Evolutionary conservation across 768 basidiomycete genomes (phyloP).

Genomic region (Hortiboletus flavorubellus): DNA sequence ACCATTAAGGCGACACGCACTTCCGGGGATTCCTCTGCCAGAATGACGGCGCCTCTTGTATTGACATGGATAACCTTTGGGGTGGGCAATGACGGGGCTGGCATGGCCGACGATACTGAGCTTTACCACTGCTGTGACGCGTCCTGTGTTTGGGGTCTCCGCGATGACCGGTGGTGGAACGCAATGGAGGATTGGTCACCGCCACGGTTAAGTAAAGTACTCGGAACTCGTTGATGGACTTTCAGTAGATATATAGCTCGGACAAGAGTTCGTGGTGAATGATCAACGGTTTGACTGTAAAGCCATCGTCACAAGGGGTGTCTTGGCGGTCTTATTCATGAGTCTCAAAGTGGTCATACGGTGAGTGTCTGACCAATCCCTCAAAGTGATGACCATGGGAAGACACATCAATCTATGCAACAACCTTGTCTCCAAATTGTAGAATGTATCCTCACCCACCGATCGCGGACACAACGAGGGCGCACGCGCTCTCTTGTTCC

Average conservation of each 20-base stretch:
- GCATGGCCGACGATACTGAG: slow-evolving; percentile 31
- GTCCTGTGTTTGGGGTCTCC: slow-evolving; percentile 14
- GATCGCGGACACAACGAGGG: slow-evolving; percentile 88
- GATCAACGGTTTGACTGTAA: slow-evolving; percentile 3
- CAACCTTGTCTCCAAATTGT: slow-evolving; percentile 1
- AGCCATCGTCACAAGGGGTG: slow-evolving; percentile 4
- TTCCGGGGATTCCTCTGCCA: slow-evolving; percentile 92
- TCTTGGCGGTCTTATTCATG: slow-evolving; percentile 8
- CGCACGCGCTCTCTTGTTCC: slow-evolving; percentile 83
- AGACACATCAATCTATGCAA: slow-evolving; percentile 10
- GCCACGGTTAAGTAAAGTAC: background rate
- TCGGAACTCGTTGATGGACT: background rate
- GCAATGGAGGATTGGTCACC: slow-evolving; percentile 15
- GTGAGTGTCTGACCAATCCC: background rate
- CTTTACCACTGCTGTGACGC: slow-evolving; percentile 1
- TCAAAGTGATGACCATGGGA: slow-evolving; percentile 13
- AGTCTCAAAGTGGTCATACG: slow-evolving; percentile 6
- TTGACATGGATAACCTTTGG: slow-evolving; percentile 92
- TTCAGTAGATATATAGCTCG: background rate
- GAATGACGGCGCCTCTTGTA: slow-evolving; percentile 88
- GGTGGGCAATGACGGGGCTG: slow-evolving; percentile 67
- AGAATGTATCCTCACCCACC: slow-evolving; percentile 45
- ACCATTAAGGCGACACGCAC: slow-evolving; percentile 41
- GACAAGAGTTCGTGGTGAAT: background rate
- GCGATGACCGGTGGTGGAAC: slow-evolving; percentile 3